Evolutionary conservation across 2,329 filamentous ascomycete species (phyloP).

Genomic region (Pseudogymnoascus sp.): DNA sequence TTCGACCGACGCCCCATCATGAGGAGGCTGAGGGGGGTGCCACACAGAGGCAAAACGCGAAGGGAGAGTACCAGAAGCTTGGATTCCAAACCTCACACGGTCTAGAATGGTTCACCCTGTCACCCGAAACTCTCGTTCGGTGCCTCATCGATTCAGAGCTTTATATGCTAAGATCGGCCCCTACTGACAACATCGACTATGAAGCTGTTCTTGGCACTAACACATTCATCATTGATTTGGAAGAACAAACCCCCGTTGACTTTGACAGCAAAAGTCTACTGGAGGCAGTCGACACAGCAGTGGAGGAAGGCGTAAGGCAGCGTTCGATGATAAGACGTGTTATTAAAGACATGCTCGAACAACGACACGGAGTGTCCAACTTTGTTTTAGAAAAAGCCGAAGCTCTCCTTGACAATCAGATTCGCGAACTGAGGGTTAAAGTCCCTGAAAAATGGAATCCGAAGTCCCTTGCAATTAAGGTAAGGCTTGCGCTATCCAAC

Average conservation of each 20-base stretch:
- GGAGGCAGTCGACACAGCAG: neutral
- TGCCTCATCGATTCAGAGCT: neutral
- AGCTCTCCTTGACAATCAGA: neutral
- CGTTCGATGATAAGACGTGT: neutral
- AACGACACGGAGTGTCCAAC: neutral
- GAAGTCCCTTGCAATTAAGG: neutral
- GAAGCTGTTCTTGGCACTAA: neutral
- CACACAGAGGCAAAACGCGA: neutral
- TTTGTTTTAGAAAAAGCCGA: neutral
- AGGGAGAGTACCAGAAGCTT: neutral
- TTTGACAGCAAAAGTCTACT: neutral
- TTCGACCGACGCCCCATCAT: neutral
- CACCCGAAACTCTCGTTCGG: neutral
- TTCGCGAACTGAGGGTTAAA: neutral
- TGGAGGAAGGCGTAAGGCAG: neutral
- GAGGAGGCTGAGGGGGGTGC: neutral
- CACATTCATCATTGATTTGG: neutral
- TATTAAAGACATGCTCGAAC: conserved; percentile 3
- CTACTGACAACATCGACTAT: neutral
- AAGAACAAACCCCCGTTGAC: neutral
- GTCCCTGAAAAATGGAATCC: neutral
- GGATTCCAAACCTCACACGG: neutral
- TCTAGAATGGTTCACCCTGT: neutral
- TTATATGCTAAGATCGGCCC: neutral
- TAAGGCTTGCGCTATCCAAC: neutral